Evolutionary conservation across 140 eudicot species (phyloP), one percentile per base, ranked within the genome.

Genomic region (Cichorium intybus): DNA sequence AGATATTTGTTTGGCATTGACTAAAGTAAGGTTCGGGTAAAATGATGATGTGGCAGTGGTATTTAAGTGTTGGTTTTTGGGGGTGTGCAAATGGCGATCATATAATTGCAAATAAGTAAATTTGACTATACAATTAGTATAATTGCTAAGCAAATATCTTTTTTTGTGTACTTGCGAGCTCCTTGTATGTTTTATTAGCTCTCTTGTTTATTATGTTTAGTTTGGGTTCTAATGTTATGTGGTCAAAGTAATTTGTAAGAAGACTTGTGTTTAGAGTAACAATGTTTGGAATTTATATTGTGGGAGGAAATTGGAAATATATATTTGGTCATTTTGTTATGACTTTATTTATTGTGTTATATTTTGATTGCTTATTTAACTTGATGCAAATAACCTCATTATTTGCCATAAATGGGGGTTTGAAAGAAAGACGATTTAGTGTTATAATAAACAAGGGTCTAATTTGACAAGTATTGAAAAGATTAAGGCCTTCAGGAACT

Each of bases 181-280:
- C 31, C 47, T 48, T 57, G 66, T 64, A 73, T 73, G 56, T 58
- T 50, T 63, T 54, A 15, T 57, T 69, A 57, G 54, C 45, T 59
- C 45, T 50, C 37, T 35, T 62, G 54, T 51, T 71, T 20, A 18
- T 71, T 26, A 61, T 26, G 45, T 26, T 41, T 33, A 33, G 57
- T 53, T 43, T 63, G 54, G 21, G 23, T 64, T 55, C 0, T 54
- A 55, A 64, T 54, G 55, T 52, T 62, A 62, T 71, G 77, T 14
- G 71, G 37, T 43, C 26, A 39, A 62, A 27, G 57, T 64, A 35
- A 73, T 26, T 53, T 62, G 72, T 54, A 72, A 34, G 57, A 72
- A 73, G 77, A 72, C 66, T 57, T 54, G 54, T 39, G 31, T 62
- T 58, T 72, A 55, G 72, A 45, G 60, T 56, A 24, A 41, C 31